Conservation (phyloP, 768 basidiomycete species). For the Suillus subluteus region DNA sequence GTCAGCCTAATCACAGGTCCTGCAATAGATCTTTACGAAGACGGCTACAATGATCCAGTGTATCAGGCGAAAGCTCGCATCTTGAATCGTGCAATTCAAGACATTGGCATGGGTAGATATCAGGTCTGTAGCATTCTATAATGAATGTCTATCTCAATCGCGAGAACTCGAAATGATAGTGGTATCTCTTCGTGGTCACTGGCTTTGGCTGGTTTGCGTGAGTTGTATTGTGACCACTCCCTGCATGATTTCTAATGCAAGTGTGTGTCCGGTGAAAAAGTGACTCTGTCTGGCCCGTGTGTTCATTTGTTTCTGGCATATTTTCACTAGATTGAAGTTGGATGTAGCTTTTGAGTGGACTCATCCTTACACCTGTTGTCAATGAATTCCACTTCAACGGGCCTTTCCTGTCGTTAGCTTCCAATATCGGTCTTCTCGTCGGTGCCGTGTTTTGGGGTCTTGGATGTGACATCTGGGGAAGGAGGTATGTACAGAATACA, state of each 20-base stretch:
- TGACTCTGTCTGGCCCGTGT: conserved; percentile 43
- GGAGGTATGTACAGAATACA: conserved; percentile 36
- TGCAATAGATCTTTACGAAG: conserved; percentile 35
- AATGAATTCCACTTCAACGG: conserved; percentile 52
- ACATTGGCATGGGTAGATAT: conserved; percentile 61
- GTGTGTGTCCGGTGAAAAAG: neutral
- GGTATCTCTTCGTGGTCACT: conserved; percentile 41
- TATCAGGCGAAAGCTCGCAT: conserved; percentile 54
- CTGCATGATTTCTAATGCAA: neutral
- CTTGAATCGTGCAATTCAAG: conserved; percentile 50
- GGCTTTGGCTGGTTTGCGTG: conserved; percentile 49
- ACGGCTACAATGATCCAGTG: conserved; percentile 45
- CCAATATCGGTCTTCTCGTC: conserved; percentile 55
- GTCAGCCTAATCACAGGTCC: conserved; percentile 3
- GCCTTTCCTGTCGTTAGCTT: conserved; percentile 53
- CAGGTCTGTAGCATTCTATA: conserved; percentile 38
- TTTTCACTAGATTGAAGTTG: conserved; percentile 2
- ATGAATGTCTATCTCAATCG: neutral
- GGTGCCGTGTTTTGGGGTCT: conserved; percentile 54
- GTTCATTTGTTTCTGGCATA: conserved; percentile 1
- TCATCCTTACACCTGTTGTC: conserved; percentile 51
- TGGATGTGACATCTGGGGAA: conserved; percentile 55
- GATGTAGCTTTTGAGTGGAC: conserved; percentile 41
- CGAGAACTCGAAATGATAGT: conserved; percentile 23
- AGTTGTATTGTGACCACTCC: conserved; percentile 14